Conservation (phyloP, 2,329 filamentous ascomycete species). For the Didymella sp. region DNA sequence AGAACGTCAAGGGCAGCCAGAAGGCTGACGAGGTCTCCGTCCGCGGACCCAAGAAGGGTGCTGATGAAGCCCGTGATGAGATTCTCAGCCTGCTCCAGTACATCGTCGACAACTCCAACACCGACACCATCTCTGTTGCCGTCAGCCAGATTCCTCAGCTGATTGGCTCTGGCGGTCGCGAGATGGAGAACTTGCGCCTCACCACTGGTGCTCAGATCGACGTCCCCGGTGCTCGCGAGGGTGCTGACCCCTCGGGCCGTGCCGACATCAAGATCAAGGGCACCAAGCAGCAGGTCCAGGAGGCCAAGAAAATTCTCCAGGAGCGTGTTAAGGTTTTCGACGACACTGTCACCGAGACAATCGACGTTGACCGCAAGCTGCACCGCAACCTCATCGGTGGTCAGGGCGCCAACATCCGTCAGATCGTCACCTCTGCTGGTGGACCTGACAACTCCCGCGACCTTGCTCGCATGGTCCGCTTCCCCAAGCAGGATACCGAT, state of each 20-base stretch:
- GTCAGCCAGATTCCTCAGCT: constrained; percentile 92
- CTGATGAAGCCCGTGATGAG: constrained; percentile 90
- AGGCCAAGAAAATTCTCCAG: constrained; percentile 88
- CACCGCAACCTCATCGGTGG: constrained; percentile 89
- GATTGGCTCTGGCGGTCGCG: constrained; percentile 87
- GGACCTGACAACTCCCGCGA: constrained; percentile 86
- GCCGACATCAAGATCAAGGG: constrained; percentile 93
- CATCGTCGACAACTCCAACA: constrained; percentile 84
- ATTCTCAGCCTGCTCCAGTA: constrained; percentile 88
- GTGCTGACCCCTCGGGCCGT: constrained; percentile 66
- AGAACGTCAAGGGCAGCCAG: constrained; percentile 69
- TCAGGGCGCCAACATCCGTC: constrained; percentile 82
- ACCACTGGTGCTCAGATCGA: constrained; percentile 88
- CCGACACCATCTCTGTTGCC: constrained; percentile 80
- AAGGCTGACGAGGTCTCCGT: constrained; percentile 87
- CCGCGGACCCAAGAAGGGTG: constrained; percentile 89
- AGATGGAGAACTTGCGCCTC: constrained; percentile 88
- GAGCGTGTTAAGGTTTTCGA: constrained; percentile 89
- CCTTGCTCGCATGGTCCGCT: constrained; percentile 88
- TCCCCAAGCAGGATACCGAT: constrained; percentile 85
- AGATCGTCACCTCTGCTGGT: constrained; percentile 85
- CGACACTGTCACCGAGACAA: constrained; percentile 80
- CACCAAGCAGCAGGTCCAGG: constrained; percentile 86
- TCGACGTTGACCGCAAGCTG: constrained; percentile 94
- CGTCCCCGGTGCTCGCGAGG: constrained; percentile 81